These are phyloP conservation scores for Marasmius oreades DNA, from an alignment of 1,284 basidiomycete genomes.

Conservation along the genomic window DNA sequence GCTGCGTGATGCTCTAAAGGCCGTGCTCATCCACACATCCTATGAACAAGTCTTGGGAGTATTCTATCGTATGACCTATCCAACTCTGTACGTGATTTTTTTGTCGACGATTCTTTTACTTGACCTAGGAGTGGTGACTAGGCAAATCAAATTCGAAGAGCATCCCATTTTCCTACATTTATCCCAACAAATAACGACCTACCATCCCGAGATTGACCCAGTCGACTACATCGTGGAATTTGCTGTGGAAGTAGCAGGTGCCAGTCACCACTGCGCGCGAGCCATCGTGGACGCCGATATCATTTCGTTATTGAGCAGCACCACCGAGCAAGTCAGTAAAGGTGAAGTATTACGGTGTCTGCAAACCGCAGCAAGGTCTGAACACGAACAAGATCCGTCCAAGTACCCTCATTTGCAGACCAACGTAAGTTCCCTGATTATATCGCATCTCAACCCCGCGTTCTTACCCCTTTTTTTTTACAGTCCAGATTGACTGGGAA, in stretches of 20 bases:
- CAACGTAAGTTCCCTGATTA: background rate
- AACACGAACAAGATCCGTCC: background rate
- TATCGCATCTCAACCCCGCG: no score
- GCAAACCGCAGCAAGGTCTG: background rate
- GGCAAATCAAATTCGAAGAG: constrained; percentile 4
- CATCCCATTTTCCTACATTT: constrained; percentile 9
- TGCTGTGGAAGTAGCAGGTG: constrained; percentile 12
- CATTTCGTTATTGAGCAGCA: constrained; percentile 9
- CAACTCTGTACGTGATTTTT: constrained; percentile 9
- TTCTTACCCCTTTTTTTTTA: no score
- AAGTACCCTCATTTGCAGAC: background rate
- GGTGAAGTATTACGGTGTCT: background rate
- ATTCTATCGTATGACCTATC: constrained; percentile 16
- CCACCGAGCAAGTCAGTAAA: background rate
- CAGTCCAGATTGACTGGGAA: no score
- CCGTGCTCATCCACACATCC: constrained; percentile 9
- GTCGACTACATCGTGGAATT: constrained; percentile 14
- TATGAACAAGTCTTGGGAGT: constrained; percentile 14
- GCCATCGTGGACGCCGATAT: constrained; percentile 15
- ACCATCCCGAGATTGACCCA: constrained; percentile 9
- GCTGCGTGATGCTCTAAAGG: constrained; percentile 3
- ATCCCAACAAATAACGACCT: constrained; percentile 6
- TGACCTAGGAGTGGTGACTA: no score
- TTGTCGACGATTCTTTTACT: background rate
- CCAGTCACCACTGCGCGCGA: constrained; percentile 11